phyloP scores from a whole-genome alignment of 768 basidiomycete genomes.

The Leccinum rimulosum region DNA sequence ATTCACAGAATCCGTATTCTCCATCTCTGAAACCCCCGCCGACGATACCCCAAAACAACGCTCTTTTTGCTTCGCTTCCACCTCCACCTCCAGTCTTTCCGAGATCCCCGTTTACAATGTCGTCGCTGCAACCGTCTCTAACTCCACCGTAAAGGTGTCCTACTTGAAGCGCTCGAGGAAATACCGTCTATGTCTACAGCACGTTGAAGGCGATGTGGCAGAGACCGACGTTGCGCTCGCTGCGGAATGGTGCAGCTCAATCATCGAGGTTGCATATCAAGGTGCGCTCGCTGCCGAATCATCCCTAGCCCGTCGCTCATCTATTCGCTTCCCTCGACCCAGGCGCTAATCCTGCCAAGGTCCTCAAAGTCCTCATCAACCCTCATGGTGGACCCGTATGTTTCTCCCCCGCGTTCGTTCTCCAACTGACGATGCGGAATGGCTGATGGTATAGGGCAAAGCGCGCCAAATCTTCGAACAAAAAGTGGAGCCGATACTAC shows the following conservation, averaged over 20 bases:
- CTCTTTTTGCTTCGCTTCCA: slow-evolving; percentile 12
- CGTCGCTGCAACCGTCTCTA: slow-evolving; percentile 46
- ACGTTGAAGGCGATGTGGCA: slow-evolving; percentile 42
- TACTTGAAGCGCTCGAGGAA: slow-evolving; percentile 49
- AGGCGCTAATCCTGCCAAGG: slow-evolving; percentile 55
- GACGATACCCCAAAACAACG: slow-evolving; percentile 1
- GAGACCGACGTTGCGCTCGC: slow-evolving; percentile 35
- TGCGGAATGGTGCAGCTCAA: slow-evolving; percentile 49
- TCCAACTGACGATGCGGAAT: slow-evolving; percentile 1
- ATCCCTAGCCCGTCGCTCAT: not conserved
- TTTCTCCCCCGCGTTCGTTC: slow-evolving; percentile 5
- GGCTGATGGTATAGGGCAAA: slow-evolving; percentile 49
- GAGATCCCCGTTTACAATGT: slow-evolving; percentile 49
- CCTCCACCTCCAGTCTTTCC: slow-evolving; percentile 4
- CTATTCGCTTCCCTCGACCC: not conserved
- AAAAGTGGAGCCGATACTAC: slow-evolving; percentile 69
- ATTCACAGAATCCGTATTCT: slow-evolving; percentile 27
- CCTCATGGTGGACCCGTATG: slow-evolving; percentile 76
- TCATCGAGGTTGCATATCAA: slow-evolving; percentile 61
- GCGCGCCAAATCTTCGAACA: slow-evolving; percentile 50
- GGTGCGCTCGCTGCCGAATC: slow-evolving; percentile 33
- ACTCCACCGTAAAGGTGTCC: slow-evolving; percentile 43
- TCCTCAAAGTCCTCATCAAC: slow-evolving; percentile 72
- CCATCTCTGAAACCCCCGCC: slow-evolving; percentile 22
- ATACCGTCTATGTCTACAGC: slow-evolving; percentile 34